phyloP scores from a whole-genome alignment of 2,329 filamentous ascomycete genomes.

The Nemania bipapillata region DNA sequence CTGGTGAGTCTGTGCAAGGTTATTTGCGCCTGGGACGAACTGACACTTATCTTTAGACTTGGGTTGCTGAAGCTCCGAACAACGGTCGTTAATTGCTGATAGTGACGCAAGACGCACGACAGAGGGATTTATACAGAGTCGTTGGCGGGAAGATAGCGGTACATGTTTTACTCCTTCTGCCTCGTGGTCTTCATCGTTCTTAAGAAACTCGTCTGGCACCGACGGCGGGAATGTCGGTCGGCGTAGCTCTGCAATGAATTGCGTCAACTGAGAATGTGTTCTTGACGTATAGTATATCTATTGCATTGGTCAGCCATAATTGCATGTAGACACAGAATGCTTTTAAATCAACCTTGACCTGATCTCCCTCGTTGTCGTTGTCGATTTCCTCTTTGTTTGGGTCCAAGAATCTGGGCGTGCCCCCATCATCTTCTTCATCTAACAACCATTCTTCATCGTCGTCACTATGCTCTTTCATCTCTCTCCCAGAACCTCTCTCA shows the following conservation, averaged over 20 bases:
- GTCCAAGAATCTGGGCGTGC: slow-evolving; percentile 57
- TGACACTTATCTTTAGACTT: slow-evolving; percentile 74
- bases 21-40: slow-evolving; percentile 82
- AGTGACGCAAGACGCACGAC: slow-evolving; percentile 76
- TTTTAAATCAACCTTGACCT: slow-evolving; percentile 68
- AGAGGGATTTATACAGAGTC: slow-evolving; percentile 86
- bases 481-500: slow-evolving; percentile 42
- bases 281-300: slow-evolving; percentile 90
- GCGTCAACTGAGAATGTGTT: slow-evolving; percentile 89
- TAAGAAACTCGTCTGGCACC: slow-evolving; percentile 60
- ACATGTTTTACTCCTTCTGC: slow-evolving; percentile 80
- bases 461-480: slow-evolving; percentile 47
- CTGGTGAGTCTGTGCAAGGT: slow-evolving; percentile 74
- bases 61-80: slow-evolving; percentile 86
- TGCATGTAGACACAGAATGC: background rate
- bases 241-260: slow-evolving; percentile 85
- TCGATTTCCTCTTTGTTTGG: slow-evolving; percentile 72
- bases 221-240: slow-evolving; percentile 81
- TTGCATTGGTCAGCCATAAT: slow-evolving; percentile 18
- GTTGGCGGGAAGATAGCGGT: slow-evolving; percentile 85
- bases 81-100: slow-evolving; percentile 91
- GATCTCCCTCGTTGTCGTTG: slow-evolving; percentile 54
- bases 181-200: slow-evolving; percentile 42
- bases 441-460: slow-evolving; percentile 75
- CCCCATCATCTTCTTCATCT: slow-evolving; percentile 71